These are phyloP conservation scores for Verticillium nubilum DNA, from an alignment of 2,329 filamentous ascomycete genomes.

Conservation along the genomic window DNA sequence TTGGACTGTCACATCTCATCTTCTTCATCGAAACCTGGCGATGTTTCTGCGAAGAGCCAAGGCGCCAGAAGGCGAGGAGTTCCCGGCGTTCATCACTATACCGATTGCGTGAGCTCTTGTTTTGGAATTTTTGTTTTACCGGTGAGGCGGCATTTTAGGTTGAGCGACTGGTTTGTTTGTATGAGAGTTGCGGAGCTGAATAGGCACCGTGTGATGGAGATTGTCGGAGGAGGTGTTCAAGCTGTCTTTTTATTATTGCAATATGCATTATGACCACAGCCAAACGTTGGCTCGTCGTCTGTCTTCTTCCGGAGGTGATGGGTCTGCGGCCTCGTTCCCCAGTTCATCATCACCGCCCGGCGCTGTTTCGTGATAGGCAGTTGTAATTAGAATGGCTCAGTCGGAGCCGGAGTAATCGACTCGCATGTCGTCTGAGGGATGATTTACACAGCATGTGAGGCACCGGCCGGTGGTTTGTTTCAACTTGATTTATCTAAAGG, in stretches of 20 bases:
- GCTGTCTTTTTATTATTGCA: background rate
- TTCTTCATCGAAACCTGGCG: conserved; percentile 5
- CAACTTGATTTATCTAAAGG: background rate
- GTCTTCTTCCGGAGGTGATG: background rate
- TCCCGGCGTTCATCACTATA: conserved; percentile 11
- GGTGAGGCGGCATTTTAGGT: background rate
- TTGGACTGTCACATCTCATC: background rate
- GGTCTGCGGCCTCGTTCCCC: background rate
- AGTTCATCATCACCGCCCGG: background rate
- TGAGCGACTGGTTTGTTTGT: background rate
- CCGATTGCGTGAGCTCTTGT: conserved; percentile 13
- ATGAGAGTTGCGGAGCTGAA: background rate
- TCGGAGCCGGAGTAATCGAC: background rate
- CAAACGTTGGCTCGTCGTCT: background rate
- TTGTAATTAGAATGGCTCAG: background rate
- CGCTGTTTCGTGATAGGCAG: background rate
- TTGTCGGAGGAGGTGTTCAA: background rate
- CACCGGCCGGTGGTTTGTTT: background rate
- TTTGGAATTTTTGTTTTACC: background rate
- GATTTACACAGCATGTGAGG: background rate
- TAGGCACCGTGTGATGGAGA: background rate
- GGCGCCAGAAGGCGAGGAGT: conserved; percentile 7
- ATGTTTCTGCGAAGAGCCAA: conserved; percentile 7
- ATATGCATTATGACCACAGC: background rate
- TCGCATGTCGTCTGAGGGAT: background rate